Base-by-base conservation (phyloP, 2,329 filamentous ascomycete species). In the Fusarium xyrophilum region DNA sequence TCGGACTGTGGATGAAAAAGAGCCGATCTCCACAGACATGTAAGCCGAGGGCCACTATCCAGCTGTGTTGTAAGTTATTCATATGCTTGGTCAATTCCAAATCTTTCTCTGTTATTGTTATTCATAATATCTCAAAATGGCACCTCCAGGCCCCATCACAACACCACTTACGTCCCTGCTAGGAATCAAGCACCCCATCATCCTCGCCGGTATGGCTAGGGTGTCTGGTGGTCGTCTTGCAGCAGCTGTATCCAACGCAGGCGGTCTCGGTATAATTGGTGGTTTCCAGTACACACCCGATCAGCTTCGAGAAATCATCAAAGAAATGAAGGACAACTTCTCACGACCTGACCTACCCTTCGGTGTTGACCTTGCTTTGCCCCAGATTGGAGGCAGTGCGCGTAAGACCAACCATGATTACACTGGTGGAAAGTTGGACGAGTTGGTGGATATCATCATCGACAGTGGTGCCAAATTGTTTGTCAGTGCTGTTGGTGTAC, bases 401-500 rank as follows among this genome's bases (percentile, higher is more conserved):
- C 88, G 95, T 69, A 91, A 92, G 79, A 97, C 95, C 6, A 98
- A 97, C 81, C 93, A 97, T 80, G 95, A 97, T 79, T 98, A 98
- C 83, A 97, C 95, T 2, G 86, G 91, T 70, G 95, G 95, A 42
- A 91, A 93, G 78, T 86, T 97, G 19, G 91, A 96, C 77, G 91
- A 96, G 78, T 84, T 97, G 35, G 91, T 97, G 69, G 91, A 93
- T 73, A 92, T 97, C 43, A 92, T 91, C 6, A 92, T 97, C 72
- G 88, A 90, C 73, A 91, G 92, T 70, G 91, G 92, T n/a, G 93
- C 95, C 11, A 88, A 85, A 76, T 81, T 97, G 50, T 97, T 98
- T 76, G 93, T 97, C 42, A 89, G 85, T 54, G 95, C 95, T 2
- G 93, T 97, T 0, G 95, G 95, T 12, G 91, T 97, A 25, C 95